These are phyloP conservation scores for Cordyceps cateniannulata DNA, from an alignment of 2,329 filamentous ascomycete genomes.

Conservation along the genomic window DNA sequence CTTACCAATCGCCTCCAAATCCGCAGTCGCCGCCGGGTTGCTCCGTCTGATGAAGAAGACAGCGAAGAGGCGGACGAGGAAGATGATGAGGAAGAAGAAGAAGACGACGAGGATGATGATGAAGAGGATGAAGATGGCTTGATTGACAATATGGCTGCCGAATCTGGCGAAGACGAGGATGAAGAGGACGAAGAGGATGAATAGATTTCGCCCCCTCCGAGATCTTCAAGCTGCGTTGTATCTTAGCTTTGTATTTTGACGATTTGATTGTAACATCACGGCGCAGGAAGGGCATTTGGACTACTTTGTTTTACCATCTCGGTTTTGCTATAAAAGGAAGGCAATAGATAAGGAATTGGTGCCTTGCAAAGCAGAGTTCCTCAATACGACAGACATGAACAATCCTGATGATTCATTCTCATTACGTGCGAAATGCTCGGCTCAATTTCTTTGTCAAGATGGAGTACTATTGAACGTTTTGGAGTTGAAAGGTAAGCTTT, in stretches of 20 bases:
- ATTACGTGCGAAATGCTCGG: too few species aligned
- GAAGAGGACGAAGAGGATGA: constrained; percentile 10
- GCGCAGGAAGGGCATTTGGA: not conserved
- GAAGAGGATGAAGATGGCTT: constrained; percentile 21
- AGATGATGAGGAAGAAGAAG: constrained; percentile 16
- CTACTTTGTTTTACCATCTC: not conserved
- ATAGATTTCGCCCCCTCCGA: not conserved
- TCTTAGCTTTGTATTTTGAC: not conserved
- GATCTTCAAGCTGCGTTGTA: constrained; percentile 6
- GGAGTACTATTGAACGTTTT: too few species aligned
- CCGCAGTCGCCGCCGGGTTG: not conserved
- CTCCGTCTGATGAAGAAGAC: constrained; percentile 12
- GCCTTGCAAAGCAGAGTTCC: not conserved
- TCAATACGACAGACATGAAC: not conserved
- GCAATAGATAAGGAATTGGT: not conserved
- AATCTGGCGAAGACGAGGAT: constrained; percentile 22
- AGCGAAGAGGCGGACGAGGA: constrained; percentile 16
- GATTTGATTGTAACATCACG: not conserved
- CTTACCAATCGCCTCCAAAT: constrained; percentile 20
- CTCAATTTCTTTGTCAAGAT: too few species aligned
- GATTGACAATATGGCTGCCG: constrained; percentile 28
- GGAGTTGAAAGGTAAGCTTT: too few species aligned
- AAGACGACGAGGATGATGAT: constrained; percentile 18
- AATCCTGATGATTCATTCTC: too few species aligned
- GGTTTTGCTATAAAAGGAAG: not conserved